These are phyloP conservation scores for Globisporangium cystogenes DNA, from an alignment of 352 stramenopile species.

Conservation along the genomic window DNA sequence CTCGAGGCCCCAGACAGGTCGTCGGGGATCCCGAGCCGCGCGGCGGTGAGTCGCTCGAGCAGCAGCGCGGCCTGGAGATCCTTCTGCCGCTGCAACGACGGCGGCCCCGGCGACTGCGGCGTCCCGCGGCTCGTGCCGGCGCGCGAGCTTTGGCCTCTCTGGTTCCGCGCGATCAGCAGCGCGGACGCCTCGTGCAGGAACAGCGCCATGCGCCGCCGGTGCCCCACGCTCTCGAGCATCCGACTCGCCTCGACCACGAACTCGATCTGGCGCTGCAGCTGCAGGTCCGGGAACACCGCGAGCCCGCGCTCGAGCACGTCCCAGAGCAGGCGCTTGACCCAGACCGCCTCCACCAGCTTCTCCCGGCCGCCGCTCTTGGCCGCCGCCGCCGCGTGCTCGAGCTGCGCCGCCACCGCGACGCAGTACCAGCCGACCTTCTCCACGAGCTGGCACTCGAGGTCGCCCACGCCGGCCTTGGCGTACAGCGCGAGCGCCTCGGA, in stretches of 20 bases:
- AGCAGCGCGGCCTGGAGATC: slow-evolving; percentile 58
- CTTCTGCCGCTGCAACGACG: slow-evolving; percentile 19
- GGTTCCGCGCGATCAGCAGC: slow-evolving; percentile 36
- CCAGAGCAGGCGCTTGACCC: slow-evolving; percentile 66
- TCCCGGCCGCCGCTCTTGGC: slow-evolving; percentile 14
- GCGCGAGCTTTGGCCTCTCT: slow-evolving; percentile 9
- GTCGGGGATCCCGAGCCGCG: slow-evolving; percentile 39
- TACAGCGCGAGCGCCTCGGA: slow-evolving; percentile 72
- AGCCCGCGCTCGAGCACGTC: slow-evolving; percentile 61
- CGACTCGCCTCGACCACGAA: slow-evolving; percentile 60
- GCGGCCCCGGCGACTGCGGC: slow-evolving; percentile 9
- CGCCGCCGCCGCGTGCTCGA: slow-evolving; percentile 7
- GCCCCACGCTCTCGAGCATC: slow-evolving; percentile 60
- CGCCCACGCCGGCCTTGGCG: slow-evolving; percentile 45
- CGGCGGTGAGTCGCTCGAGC: slow-evolving; percentile 45
- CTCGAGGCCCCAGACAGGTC: neutral
- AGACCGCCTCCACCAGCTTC: slow-evolving; percentile 48
- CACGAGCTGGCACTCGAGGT: slow-evolving; percentile 71
- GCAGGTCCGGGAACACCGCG: slow-evolving; percentile 41
- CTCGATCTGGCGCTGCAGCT: slow-evolving; percentile 42
- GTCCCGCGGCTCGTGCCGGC: neutral
- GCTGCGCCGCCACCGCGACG: slow-evolving; percentile 30
- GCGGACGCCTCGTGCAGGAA: slow-evolving; percentile 67
- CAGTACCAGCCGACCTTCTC: slow-evolving; percentile 76
- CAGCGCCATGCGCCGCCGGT: slow-evolving; percentile 57